Percentiles rank a stretch among this genome's conserved stretches.
Conservation (phyloP, 495 filamentous ascomycete genomes). For the Penicillium daleae region DNA sequence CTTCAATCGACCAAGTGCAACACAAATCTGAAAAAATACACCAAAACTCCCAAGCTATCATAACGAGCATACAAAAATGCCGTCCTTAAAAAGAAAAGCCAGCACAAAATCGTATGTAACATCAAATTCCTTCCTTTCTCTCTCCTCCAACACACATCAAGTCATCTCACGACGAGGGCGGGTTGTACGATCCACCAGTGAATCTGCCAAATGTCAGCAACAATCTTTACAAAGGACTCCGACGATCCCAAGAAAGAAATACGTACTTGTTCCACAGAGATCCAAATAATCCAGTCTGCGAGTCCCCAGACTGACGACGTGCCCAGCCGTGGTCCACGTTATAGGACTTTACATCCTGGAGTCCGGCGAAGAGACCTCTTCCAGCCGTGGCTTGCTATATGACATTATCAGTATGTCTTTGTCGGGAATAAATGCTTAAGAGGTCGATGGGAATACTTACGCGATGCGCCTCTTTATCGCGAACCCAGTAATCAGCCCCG, state of each 20-base stretch:
- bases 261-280: slow-evolving; percentile 25
- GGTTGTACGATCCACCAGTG: slow-evolving; percentile 19
- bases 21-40: not conserved
- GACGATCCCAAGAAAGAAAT: not conserved
- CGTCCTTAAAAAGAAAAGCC: not conserved
- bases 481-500: slow-evolving; percentile 47
- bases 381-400: slow-evolving; percentile 41
- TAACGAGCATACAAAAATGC: not conserved
- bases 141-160: not conserved
- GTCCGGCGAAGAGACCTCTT: slow-evolving; percentile 50
- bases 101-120: not conserved
- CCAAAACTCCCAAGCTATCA: slow-evolving; percentile 9
- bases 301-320: slow-evolving; percentile 23
- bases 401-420: not conserved
- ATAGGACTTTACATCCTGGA: slow-evolving; percentile 50
- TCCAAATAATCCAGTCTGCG: slow-evolving; percentile 20
- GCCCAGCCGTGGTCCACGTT: slow-evolving; percentile 51
- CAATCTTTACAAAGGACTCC: not conserved
- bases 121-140: no score
- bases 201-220: slow-evolving; percentile 9
- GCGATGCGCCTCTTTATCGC: slow-evolving; percentile 24
- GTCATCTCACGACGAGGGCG: not conserved
- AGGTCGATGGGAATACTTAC: slow-evolving; percentile 22
- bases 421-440: not conserved
- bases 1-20: not conserved